Evolutionary conservation across 2,329 filamentous ascomycete species (phyloP).

Genomic region (Trichoderma guizhouense): DNA sequence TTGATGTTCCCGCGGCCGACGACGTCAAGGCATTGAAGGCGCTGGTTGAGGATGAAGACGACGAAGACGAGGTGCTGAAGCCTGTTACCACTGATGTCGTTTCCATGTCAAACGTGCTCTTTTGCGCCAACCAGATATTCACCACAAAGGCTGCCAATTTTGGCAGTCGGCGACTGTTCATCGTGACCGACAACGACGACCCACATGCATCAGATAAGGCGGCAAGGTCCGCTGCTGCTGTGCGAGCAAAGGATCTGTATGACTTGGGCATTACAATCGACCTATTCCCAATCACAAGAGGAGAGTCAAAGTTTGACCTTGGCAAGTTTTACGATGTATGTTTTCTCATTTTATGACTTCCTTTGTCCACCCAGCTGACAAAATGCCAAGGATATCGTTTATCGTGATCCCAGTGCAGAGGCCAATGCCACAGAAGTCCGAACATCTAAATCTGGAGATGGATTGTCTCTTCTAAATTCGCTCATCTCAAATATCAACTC

Average conservation of each 20-base stretch:
- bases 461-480: slow-evolving; percentile 73
- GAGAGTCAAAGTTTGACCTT: slow-evolving; percentile 70
- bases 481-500: slow-evolving; percentile 87
- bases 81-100: slow-evolving; percentile 65
- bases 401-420: slow-evolving; percentile 70
- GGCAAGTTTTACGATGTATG: slow-evolving; percentile 86
- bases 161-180: slow-evolving; percentile 85
- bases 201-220: slow-evolving; percentile 73
- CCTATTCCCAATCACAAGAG: slow-evolving; percentile 80
- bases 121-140: slow-evolving; percentile 95
- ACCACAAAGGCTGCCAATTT: slow-evolving; percentile 94
- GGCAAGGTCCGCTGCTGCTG: slow-evolving; percentile 71
- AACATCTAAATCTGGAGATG: slow-evolving; percentile 66
- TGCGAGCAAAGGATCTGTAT: slow-evolving; percentile 90
- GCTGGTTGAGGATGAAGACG: slow-evolving; percentile 75
- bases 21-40: slow-evolving; percentile 78
- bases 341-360: not conserved
- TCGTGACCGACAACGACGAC: slow-evolving; percentile 91
- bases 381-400: slow-evolving; percentile 73
- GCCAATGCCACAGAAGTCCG: slow-evolving; percentile 54
- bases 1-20: slow-evolving; percentile 80
- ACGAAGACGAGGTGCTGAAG: slow-evolving; percentile 63
- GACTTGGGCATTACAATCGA: slow-evolving; percentile 90
- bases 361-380: not conserved
- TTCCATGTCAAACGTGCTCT: slow-evolving; percentile 84